These are phyloP conservation scores for Coemansia sp. DNA, from an alignment of 192 early-diverging fungal genomes.

Conservation along the genomic window DNA sequence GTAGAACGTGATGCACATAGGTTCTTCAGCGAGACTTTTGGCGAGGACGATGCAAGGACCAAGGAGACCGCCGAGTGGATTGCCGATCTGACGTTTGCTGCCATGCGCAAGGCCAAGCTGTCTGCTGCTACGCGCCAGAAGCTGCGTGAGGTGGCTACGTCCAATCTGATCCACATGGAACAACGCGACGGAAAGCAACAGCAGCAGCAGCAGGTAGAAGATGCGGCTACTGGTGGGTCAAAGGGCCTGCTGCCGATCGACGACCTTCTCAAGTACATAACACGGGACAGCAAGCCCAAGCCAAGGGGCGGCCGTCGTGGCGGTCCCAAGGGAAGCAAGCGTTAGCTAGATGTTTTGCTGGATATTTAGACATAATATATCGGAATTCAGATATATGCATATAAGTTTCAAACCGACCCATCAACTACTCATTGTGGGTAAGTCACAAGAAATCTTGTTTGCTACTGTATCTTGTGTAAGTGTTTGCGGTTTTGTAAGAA, in stretches of 20 bases:
- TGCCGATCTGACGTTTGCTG: conserved; percentile 65
- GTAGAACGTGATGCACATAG: conserved; percentile 68
- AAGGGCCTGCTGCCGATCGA: conserved; percentile 78
- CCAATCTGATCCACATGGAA: conserved; percentile 43
- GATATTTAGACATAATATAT: too few relatives aligned
- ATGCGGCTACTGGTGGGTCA: conserved; percentile 29
- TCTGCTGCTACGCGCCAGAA: conserved; percentile 37
- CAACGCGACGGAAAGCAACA: conserved; percentile 55
- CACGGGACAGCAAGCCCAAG: conserved; percentile 31
- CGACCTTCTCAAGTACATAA: conserved; percentile 73
- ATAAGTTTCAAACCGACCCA: too few relatives aligned
- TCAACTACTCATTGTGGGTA: too few relatives aligned
- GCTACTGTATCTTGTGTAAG: too few relatives aligned
- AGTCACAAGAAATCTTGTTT: too few relatives aligned
- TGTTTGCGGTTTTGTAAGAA: too few relatives aligned
- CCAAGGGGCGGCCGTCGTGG: conserved; percentile 39
- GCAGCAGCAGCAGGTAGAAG: conserved; percentile 56
- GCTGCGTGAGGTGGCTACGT: conserved; percentile 26
- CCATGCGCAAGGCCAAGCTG: conserved; percentile 56
- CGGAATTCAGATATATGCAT: too few relatives aligned
- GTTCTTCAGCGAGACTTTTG: conserved; percentile 61
- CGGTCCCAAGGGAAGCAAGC: conserved; percentile 39
- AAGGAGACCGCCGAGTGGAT: conserved; percentile 68
- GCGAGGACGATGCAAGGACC: conserved; percentile 70
- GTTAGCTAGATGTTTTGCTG: conserved; percentile 5